Evolutionary conservation across 2,329 filamentous ascomycete species (phyloP).

Genomic region (Venturia oleaginea): DNA sequence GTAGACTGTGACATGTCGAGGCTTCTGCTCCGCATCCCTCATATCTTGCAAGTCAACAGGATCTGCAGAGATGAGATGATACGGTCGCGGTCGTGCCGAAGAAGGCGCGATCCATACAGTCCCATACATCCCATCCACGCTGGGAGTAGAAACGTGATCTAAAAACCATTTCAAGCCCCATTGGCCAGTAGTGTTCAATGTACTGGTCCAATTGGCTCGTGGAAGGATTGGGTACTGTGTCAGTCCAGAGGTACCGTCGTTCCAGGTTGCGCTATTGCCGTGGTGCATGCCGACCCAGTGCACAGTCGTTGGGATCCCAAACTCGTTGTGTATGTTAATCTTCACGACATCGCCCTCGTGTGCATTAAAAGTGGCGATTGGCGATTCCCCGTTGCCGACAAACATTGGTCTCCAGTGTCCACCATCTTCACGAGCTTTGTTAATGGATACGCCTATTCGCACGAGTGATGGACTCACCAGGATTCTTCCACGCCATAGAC

Average conservation of each 20-base stretch:
- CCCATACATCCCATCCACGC: slow-evolving; percentile 18
- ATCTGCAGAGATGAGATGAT: slow-evolving; percentile 16
- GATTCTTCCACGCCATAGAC: too few species aligned
- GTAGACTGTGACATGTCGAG: slow-evolving; percentile 16
- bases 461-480: too few species aligned
- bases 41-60: slow-evolving; percentile 17
- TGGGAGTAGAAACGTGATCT: slow-evolving; percentile 17
- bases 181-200: slow-evolving; percentile 17
- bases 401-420: slow-evolving; percentile 11
- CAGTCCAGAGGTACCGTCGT: slow-evolving; percentile 17
- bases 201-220: slow-evolving; percentile 17
- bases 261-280: slow-evolving; percentile 16
- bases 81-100: slow-evolving; percentile 16
- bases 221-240: slow-evolving; percentile 17
- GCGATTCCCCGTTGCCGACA: slow-evolving; percentile 8
- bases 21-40: slow-evolving; percentile 17
- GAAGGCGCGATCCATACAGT: slow-evolving; percentile 18
- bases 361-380: background rate
- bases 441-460: too few species aligned
- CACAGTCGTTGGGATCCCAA: slow-evolving; percentile 2
- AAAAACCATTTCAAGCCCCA: slow-evolving; percentile 18
- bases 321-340: slow-evolving; percentile 3
- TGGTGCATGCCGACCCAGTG: slow-evolving; percentile 14
- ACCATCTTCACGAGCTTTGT: background rate
- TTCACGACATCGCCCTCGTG: slow-evolving; percentile 8